Conservation (phyloP, 2,329 filamentous ascomycete species). For the Fusarium tanahbumbuense region DNA sequence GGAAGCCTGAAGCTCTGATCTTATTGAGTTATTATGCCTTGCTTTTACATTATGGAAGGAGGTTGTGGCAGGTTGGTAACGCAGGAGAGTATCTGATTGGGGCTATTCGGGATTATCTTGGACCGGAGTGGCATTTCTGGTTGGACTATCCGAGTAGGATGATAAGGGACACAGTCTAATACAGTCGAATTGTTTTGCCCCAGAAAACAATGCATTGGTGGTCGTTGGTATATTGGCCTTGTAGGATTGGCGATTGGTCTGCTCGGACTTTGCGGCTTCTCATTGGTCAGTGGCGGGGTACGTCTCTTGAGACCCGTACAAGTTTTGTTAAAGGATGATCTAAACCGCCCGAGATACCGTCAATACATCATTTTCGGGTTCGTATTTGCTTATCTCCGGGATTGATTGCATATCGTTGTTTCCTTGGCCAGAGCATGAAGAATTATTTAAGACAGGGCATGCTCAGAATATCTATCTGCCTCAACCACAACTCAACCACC, state of each 20-base stretch:
- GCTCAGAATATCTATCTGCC: accelerated
- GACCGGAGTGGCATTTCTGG: slow-evolving; percentile 23
- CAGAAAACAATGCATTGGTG: not conserved
- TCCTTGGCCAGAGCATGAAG: too few relatives aligned
- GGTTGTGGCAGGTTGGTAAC: slow-evolving; percentile 24
- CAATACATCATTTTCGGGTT: not conserved
- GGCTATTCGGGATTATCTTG: slow-evolving; percentile 14
- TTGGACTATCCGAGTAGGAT: slow-evolving; percentile 7
- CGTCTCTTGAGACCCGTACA: not conserved
- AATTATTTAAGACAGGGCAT: not conserved
- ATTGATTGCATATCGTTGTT: not conserved
- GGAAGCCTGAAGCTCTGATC: slow-evolving; percentile 3
- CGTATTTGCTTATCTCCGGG: not conserved
- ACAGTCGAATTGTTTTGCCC: not conserved
- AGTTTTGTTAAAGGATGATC: accelerated
- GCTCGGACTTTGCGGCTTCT: not conserved
- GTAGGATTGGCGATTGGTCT: not conserved
- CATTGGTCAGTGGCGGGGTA: not conserved
- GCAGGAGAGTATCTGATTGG: slow-evolving; percentile 18
- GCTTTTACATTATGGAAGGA: slow-evolving; percentile 13
- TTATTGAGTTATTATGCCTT: slow-evolving; percentile 27
- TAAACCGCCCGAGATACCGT: not conserved
- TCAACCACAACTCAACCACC: not conserved
- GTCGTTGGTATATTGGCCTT: not conserved
- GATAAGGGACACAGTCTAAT: not conserved